Conservation (phyloP, 106 monocot genomes). For the Posidonia australis region DNA sequence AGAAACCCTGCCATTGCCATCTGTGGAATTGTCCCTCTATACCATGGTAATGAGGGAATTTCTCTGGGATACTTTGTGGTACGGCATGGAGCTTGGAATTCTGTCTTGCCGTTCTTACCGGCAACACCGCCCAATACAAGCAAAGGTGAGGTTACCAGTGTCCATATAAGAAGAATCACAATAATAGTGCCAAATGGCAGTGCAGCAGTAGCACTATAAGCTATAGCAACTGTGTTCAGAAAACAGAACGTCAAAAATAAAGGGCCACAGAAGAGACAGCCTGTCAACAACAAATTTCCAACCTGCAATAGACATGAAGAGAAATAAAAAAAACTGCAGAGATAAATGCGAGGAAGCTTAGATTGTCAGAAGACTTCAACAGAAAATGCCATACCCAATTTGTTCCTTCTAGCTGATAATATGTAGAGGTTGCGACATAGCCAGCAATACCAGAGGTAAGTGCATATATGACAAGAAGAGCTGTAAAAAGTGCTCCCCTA, state of each 20-base stretch:
- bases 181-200: constrained; percentile 19
- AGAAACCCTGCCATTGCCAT: constrained; percentile 20
- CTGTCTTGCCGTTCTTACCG: constrained; percentile 2
- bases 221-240: constrained; percentile 17
- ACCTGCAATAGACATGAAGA: constrained; percentile 3
- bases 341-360: background rate
- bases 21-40: constrained; percentile 18
- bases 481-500: constrained; percentile 19
- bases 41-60: constrained; percentile 15
- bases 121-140: constrained; percentile 18
- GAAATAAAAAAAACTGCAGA: background rate
- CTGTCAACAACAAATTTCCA: constrained; percentile 20
- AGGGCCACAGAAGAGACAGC: constrained; percentile 17
- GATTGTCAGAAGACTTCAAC: background rate
- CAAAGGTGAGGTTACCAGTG: constrained; percentile 18
- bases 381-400: constrained; percentile 13
- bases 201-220: constrained; percentile 19
- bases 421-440: constrained; percentile 16
- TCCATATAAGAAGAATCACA: constrained; percentile 22
- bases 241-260: constrained; percentile 18
- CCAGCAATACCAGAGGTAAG: constrained; percentile 25
- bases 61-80: constrained; percentile 21
- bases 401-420: constrained; percentile 22
- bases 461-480: constrained; percentile 18
- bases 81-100: constrained; percentile 19